Percentiles rank a stretch among this genome's conserved stretches.
Conservation (phyloP, 345 rosid species). For the Eucalyptus marginata region DNA sequence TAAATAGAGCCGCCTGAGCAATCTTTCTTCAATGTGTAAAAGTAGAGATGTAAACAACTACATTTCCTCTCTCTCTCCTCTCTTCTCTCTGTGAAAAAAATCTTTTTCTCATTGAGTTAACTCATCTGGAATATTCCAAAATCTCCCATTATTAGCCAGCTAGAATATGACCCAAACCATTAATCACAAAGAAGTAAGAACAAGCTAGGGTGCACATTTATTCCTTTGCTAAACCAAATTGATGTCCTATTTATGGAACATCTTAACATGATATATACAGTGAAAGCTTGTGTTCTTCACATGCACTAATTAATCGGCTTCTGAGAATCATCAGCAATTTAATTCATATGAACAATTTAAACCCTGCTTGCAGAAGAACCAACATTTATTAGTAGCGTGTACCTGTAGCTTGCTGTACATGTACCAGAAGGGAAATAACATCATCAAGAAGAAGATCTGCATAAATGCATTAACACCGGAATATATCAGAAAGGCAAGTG, state of each 20-base stretch:
- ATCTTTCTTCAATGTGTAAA: background rate
- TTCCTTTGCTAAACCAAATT: background rate
- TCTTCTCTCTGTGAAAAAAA: background rate
- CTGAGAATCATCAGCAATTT: background rate
- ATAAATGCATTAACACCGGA: background rate
- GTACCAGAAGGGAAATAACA: constrained; percentile 82
- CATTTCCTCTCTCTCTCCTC: background rate
- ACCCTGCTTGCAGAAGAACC: background rate
- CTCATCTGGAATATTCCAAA: background rate
- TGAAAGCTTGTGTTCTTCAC: background rate
- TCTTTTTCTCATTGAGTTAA: background rate
- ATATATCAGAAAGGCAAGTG: background rate
- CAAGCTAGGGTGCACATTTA: background rate
- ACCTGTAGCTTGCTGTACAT: constrained; percentile 91
- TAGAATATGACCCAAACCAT: background rate
- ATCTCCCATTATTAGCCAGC: background rate
- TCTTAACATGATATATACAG: background rate
- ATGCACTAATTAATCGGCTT: background rate
- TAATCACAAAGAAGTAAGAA: background rate
- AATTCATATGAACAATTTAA: background rate
- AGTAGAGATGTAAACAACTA: background rate
- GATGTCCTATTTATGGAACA: background rate
- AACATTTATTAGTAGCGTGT: background rate
- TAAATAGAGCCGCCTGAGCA: background rate
- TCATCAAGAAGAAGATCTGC: constrained; percentile 72